These are phyloP conservation scores for Coemansia sp. DNA, from an alignment of 192 early-diverging fungal genomes.

Conservation along the genomic window DNA sequence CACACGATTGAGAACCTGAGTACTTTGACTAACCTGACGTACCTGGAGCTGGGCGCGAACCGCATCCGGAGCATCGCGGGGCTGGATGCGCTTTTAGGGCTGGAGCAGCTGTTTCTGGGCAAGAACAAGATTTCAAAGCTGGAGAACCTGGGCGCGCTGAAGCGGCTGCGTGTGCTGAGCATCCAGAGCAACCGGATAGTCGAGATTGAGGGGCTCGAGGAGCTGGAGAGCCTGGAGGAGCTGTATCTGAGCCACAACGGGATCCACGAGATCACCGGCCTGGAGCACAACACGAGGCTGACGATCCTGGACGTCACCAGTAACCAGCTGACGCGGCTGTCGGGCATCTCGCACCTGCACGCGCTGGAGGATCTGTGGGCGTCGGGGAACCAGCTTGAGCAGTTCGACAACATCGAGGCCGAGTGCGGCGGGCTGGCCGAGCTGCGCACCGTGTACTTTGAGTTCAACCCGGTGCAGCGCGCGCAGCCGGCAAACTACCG, in stretches of 20 bases:
- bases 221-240: slow-evolving; percentile 73
- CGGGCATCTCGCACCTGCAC: slow-evolving; percentile 67
- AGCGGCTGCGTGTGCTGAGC: slow-evolving; percentile 65
- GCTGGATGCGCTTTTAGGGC: slow-evolving; percentile 71
- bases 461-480: slow-evolving; percentile 92
- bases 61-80: slow-evolving; percentile 86
- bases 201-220: slow-evolving; percentile 71
- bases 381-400: slow-evolving; percentile 72
- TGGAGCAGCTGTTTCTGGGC: slow-evolving; percentile 92
- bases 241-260: slow-evolving; percentile 94
- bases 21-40: slow-evolving; percentile 64
- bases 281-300: slow-evolving; percentile 76
- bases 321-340: slow-evolving; percentile 73
- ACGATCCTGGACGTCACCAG: slow-evolving; percentile 82
- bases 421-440: slow-evolving; percentile 60
- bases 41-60: slow-evolving; percentile 94
- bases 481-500: slow-evolving; percentile 75
- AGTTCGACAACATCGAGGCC: slow-evolving; percentile 73
- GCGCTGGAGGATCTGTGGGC: slow-evolving; percentile 91
- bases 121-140: slow-evolving; percentile 95
- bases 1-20: slow-evolving; percentile 74
- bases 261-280: slow-evolving; percentile 69
- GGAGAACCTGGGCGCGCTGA: slow-evolving; percentile 63
- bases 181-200: slow-evolving; percentile 89
- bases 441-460: slow-evolving; percentile 88